These are phyloP conservation scores for Aspergillus neotritici DNA, from an alignment of 2,329 filamentous ascomycete genomes.

Conservation along the genomic window DNA sequence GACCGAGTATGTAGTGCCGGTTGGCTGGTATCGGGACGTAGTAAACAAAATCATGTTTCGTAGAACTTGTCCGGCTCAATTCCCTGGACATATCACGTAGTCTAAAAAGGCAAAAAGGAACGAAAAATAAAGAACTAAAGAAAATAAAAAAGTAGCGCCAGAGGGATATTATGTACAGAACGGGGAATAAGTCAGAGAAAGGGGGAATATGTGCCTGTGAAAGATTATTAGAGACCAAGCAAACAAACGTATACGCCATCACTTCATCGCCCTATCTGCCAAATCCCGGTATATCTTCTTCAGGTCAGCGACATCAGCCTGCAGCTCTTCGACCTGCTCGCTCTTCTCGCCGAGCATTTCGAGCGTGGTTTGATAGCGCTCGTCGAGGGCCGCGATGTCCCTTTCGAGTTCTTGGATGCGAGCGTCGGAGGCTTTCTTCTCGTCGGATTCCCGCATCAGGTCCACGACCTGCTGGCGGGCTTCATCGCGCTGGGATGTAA, in stretches of 20 bases:
- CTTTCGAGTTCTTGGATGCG: conserved; percentile 61
- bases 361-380: conserved; percentile 81
- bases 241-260: conserved; percentile 15
- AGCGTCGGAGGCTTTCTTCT: conserved; percentile 55
- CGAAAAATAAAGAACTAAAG: not conserved
- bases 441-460: conserved; percentile 81
- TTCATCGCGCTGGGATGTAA: conserved; percentile 83
- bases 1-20: too few species aligned
- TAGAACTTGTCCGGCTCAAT: not conserved
- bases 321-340: conserved; percentile 86
- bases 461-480: conserved; percentile 84
- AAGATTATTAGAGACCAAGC: too few species aligned
- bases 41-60: conserved; percentile 1
- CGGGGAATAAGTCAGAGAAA: too few species aligned
- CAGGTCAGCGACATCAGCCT: conserved; percentile 81
- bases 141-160: not conserved
- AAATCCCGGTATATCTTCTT: conserved; percentile 95
- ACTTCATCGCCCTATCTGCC: conserved; percentile 76
- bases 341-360: conserved; percentile 97
- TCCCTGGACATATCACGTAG: conserved; percentile 10
- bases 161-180: too few species aligned
- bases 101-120: conserved; percentile 5
- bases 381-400: conserved; percentile 63
- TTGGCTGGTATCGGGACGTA: not conserved
- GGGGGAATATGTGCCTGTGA: too few species aligned